Percentiles rank a stretch among this genome's conserved stretches.
These are phyloP conservation scores for Pichia exigua DNA, from an alignment of 805 yeast genomes.

Conservation along the genomic window DNA sequence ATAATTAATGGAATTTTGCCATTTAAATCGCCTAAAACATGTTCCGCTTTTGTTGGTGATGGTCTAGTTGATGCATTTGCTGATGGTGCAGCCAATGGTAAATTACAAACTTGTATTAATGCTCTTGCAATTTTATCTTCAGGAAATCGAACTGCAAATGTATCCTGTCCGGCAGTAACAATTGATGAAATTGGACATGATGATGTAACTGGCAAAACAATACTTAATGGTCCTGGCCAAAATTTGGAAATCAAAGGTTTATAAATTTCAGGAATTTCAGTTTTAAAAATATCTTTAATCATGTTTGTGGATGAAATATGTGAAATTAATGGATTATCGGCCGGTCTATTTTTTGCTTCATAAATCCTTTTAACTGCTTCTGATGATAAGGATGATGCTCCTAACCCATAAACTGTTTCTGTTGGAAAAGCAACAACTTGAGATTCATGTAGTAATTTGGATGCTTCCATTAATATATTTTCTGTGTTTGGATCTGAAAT, in stretches of 20 bases:
- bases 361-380: conserved; percentile 71
- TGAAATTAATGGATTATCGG: conserved; percentile 90
- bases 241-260: conserved; percentile 52
- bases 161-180: conserved; percentile 82
- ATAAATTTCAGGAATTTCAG: conserved; percentile 61
- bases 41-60: conserved; percentile 83
- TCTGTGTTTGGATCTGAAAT: conserved; percentile 48
- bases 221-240: conserved; percentile 97
- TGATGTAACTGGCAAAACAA: conserved; percentile 56
- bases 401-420: conserved; percentile 94
- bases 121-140: conserved; percentile 85
- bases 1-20: conserved; percentile 76
- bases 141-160: conserved; percentile 91
- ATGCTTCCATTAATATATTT: conserved; percentile 48
- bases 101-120: conserved; percentile 70
- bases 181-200: conserved; percentile 51
- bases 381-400: conserved; percentile 75
- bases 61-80: conserved; percentile 96
- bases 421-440: conserved; percentile 90
- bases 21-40: conserved; percentile 72
- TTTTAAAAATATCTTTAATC: conserved; percentile 50
- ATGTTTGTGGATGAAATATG: conserved; percentile 79
- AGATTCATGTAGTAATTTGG: conserved; percentile 39
- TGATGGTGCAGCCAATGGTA: conserved; percentile 95
- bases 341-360: conserved; percentile 85